Base-by-base conservation (phyloP, 106 monocot genomes). In the Vanilla planifolia region DNA sequence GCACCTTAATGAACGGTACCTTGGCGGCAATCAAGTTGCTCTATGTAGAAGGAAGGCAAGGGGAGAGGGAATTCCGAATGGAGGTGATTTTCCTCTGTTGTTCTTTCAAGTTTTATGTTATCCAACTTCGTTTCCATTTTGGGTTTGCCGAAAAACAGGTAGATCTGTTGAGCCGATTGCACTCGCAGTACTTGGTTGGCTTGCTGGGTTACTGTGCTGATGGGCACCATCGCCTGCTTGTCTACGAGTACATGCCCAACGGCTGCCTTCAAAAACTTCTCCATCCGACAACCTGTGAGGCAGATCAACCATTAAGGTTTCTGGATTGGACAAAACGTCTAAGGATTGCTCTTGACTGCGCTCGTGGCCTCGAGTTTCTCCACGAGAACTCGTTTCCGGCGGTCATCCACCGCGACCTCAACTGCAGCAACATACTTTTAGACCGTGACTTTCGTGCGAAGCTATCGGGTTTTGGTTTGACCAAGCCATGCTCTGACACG, bases 181-280 rank as follows among this genome's bases (percentile, higher is more conserved):
- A 73, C 43, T 85, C 72, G 3, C 16, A 37, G 23, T 76, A 81
- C 53, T 48, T 85, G 62, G 80, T 89, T 1, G 69, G 66, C 32
- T 29, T 85, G 27, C 60, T 85, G 7, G 81, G 84, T 24, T 89
- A 85, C 48, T 85, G 85, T 29, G 75, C 81, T 0, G 84, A 81
- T 43, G 75, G 76, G 43, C 68, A 79, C 33, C 80, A 89, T 28
- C 80, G 92, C 1, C 66, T 92, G 2, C 80, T 92, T 1, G 87
- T 86, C 48, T 92, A 91, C 17, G 96, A 96, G 65, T 85, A 66
- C 87, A 91, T 91, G 96, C 72, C 81, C 48, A 84, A 88, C 45
- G 87, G 91, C 3, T 84, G 72, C 72, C 64, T 96, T 25, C 78
- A 82, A 14, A 65, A 73, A 8, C 91, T 85, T 74, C 84, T 96